Evolutionary conservation across 2,329 filamentous ascomycete species (phyloP).

Genomic region (Penicillium sp.): DNA sequence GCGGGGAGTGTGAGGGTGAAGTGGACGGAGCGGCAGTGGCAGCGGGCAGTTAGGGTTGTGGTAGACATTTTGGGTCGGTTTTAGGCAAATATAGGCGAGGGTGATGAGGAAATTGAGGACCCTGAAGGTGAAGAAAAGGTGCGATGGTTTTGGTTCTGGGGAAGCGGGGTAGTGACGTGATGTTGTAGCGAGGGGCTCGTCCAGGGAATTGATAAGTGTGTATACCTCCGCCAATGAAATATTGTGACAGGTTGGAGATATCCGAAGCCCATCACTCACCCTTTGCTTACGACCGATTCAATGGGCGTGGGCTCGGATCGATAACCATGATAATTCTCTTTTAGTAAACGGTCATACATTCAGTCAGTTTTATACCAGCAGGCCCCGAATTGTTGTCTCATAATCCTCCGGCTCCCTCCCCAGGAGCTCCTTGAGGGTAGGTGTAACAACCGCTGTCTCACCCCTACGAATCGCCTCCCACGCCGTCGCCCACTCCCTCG

Average conservation of each 20-base stretch:
- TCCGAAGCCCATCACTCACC: too few relatives aligned
- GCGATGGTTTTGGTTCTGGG: background rate
- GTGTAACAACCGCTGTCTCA: conserved; percentile 50
- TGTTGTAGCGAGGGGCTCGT: too few relatives aligned
- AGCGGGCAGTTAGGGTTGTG: conserved; percentile 26
- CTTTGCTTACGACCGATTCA: too few relatives aligned
- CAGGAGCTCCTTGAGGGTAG: conserved; percentile 45
- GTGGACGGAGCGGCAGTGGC: conserved; percentile 30
- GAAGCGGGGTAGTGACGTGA: too few relatives aligned
- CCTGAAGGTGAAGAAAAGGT: background rate
- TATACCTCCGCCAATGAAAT: too few relatives aligned
- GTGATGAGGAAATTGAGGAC: background rate
- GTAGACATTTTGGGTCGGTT: background rate
- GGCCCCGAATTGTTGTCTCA: conserved; percentile 37
- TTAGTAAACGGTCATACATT: too few relatives aligned
- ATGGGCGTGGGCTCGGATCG: too few relatives aligned
- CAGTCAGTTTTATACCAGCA: background rate
- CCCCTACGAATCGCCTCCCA: conserved; percentile 53
- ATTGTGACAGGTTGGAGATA: too few relatives aligned
- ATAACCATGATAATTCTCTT: too few relatives aligned
- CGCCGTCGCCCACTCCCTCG: conserved; percentile 54
- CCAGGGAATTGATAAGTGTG: background rate
- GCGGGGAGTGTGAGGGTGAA: conserved; percentile 43
- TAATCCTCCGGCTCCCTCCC: conserved; percentile 51
- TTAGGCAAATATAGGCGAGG: background rate